Conservation (phyloP, 1,284 basidiomycete genomes). For the Vanrija sp. region DNA sequence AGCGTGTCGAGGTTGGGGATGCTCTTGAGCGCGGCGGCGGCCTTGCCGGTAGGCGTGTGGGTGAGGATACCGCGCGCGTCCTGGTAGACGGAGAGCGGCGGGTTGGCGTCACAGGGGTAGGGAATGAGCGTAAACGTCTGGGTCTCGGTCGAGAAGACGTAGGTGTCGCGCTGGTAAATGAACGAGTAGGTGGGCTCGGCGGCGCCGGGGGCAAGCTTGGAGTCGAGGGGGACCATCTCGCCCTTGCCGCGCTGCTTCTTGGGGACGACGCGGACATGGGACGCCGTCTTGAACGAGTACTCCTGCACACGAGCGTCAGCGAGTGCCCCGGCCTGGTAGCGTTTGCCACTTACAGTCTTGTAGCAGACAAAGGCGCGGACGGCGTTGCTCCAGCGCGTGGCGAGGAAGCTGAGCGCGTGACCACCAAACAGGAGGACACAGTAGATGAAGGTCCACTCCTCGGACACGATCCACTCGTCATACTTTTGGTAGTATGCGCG, state of each 20-base stretch:
- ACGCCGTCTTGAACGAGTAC: constrained; percentile 63
- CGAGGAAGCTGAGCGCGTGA: constrained; percentile 88
- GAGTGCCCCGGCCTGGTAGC: constrained; percentile 30
- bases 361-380: constrained; percentile 75
- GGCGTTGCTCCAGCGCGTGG: constrained; percentile 83
- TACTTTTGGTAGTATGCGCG: constrained; percentile 84
- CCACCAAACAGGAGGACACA: constrained; percentile 77
- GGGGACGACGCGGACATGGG: constrained; percentile 79
- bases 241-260: constrained; percentile 82
- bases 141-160: constrained; percentile 58
- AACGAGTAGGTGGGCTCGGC: constrained; percentile 67
- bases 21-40: background rate
- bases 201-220: constrained; percentile 58
- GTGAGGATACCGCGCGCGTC: constrained; percentile 54
- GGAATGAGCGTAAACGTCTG: constrained; percentile 77
- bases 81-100: constrained; percentile 67
- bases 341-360: constrained; percentile 29
- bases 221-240: constrained; percentile 76
- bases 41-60: constrained; percentile 20
- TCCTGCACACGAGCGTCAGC: constrained; percentile 53
- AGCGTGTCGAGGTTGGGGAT: constrained; percentile 51
- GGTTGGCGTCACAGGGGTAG: constrained; percentile 78
- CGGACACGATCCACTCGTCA: constrained; percentile 84
- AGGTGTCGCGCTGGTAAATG: constrained; percentile 94
- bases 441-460: constrained; percentile 94